A percentile compares a stretch with the other conserved stretches of the same genome.
phyloP scores from a whole-genome alignment of 306 rosid species.

The Canavalia gladiata region DNA sequence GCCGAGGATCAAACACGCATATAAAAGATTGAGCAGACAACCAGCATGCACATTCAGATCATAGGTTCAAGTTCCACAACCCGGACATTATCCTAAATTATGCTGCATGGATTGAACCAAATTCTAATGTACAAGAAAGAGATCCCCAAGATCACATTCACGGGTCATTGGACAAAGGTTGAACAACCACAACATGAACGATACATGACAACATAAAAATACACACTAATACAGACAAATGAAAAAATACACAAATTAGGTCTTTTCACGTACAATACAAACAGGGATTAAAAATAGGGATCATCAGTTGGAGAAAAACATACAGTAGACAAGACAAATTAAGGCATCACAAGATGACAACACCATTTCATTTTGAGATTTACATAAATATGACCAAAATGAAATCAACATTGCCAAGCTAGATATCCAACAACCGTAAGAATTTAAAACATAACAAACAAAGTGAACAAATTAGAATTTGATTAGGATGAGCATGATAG shows the following conservation, averaged over 20 bases:
- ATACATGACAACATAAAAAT: not conserved
- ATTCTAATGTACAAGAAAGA: not conserved
- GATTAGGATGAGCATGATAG: not conserved
- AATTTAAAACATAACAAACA: not conserved
- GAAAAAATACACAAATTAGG: not conserved
- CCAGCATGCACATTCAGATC: not conserved
- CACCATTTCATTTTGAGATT: conserved; percentile 6
- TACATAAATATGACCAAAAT: not conserved
- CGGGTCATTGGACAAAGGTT: not conserved
- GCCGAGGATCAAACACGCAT: not conserved
- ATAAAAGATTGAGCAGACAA: conserved; percentile 6
- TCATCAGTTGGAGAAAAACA: not conserved
- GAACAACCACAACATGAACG: not conserved
- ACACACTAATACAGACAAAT: not conserved
- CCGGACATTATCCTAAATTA: conserved; percentile 14
- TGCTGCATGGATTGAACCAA: not conserved
- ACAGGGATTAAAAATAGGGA: not conserved
- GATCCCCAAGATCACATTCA: conserved; percentile 8
- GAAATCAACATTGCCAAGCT: conserved; percentile 19
- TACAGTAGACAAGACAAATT: not conserved
- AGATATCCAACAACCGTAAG: conserved; percentile 8
- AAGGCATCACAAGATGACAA: not conserved
- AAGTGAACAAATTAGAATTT: not conserved
- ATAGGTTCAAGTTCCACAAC: conserved; percentile 21
- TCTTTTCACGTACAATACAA: conserved; percentile 2